Evolutionary conservation across 2,329 filamentous ascomycete species (phyloP).

Genomic region (Lasiodiplodia hormozganensis): DNA sequence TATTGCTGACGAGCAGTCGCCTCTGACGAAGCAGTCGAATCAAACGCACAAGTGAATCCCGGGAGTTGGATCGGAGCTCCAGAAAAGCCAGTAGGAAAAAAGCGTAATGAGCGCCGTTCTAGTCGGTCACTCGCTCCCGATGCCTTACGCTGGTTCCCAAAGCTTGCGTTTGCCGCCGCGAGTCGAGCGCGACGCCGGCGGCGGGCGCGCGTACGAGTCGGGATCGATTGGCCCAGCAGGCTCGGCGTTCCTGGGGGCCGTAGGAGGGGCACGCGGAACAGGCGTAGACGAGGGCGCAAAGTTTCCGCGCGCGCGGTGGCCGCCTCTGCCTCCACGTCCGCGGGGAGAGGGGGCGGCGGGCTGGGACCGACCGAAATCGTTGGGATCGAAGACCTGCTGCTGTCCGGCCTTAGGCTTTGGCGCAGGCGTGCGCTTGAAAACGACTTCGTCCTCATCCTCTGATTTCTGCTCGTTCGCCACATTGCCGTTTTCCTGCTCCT

Average conservation of each 20-base stretch:
- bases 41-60: slow-evolving; percentile 21
- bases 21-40: slow-evolving; percentile 17
- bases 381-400: slow-evolving; percentile 54
- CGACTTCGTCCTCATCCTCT: slow-evolving; percentile 48
- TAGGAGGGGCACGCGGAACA: slow-evolving; percentile 36
- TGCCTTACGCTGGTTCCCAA: slow-evolving; percentile 48
- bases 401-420: slow-evolving; percentile 37
- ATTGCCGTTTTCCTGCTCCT: slow-evolving; percentile 38
- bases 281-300: slow-evolving; percentile 27
- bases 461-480: slow-evolving; percentile 1
- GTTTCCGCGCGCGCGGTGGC: slow-evolving; percentile 35
- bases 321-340: slow-evolving; percentile 38
- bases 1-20: slow-evolving; percentile 16
- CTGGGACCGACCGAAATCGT: slow-evolving; percentile 53
- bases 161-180: slow-evolving; percentile 47
- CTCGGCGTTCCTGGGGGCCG: slow-evolving; percentile 35
- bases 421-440: slow-evolving; percentile 38
- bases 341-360: slow-evolving; percentile 28
- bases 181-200: slow-evolving; percentile 37
- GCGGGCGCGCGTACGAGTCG: slow-evolving; percentile 47
- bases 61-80: slow-evolving; percentile 17
- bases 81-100: slow-evolving; percentile 25
- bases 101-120: slow-evolving; percentile 12
- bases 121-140: slow-evolving; percentile 7
- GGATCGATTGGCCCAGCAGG: slow-evolving; percentile 46